Conservation (phyloP, 768 basidiomycete genomes). For the Panaeolus cyanescens region DNA sequence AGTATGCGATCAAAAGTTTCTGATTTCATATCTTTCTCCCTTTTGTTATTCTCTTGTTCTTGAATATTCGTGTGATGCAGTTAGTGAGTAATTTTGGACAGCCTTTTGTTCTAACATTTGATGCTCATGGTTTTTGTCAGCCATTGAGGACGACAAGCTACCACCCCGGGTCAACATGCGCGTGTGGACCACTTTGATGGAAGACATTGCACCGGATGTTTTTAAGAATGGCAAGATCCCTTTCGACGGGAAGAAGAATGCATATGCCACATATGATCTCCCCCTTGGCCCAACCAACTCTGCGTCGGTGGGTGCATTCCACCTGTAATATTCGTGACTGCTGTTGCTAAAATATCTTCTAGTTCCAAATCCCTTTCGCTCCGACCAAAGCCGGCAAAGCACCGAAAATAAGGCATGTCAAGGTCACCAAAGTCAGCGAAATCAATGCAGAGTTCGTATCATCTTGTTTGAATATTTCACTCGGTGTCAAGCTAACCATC, state of each 20-base stretch:
- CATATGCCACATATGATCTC: constrained; percentile 58
- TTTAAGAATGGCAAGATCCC: constrained; percentile 64
- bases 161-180: constrained; percentile 56
- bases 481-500: background rate
- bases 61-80: constrained; percentile 12
- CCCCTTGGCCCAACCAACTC: constrained; percentile 55
- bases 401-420: constrained; percentile 71
- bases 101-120: background rate
- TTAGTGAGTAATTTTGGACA: constrained; percentile 21
- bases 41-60: background rate
- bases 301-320: constrained; percentile 45
- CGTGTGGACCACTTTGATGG: constrained; percentile 63
- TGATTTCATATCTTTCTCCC: background rate
- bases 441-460: constrained; percentile 33
- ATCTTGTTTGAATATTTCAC: background rate
- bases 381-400: constrained; percentile 19
- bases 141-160: constrained; percentile 24
- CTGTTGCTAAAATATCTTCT: background rate
- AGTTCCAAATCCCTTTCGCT: constrained; percentile 48
- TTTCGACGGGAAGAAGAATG: constrained; percentile 82
- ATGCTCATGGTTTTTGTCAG: constrained; percentile 13
- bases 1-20: background rate
- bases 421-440: constrained; percentile 56
- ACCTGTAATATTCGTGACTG: background rate
- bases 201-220: constrained; percentile 49